phyloP scores from a whole-genome alignment of 2,329 filamentous ascomycete species.

The Cryphonectria japonica region DNA sequence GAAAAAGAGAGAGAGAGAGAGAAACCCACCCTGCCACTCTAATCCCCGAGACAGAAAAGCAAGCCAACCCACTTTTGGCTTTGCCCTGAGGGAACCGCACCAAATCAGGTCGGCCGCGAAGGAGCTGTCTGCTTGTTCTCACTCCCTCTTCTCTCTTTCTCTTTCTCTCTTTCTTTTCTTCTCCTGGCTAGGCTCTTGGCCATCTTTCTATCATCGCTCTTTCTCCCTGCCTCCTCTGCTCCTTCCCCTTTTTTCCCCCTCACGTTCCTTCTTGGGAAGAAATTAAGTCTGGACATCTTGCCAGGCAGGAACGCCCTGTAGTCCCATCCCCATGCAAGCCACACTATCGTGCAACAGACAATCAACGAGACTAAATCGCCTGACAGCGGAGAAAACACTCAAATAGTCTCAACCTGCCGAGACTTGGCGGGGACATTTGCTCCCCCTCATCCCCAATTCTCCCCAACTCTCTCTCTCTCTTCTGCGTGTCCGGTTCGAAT shows the following conservation, averaged over 20 bases:
- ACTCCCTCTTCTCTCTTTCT: not conserved
- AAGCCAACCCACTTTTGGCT: conserved; percentile 3
- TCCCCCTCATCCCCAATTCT: not conserved
- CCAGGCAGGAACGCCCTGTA: not conserved
- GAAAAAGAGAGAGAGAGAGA: not conserved
- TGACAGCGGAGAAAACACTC: not conserved
- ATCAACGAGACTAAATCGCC: not conserved
- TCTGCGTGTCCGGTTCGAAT: not conserved
- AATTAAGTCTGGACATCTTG: not conserved
- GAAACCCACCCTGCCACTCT: not conserved
- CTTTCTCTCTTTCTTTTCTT: not conserved
- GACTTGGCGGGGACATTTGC: not conserved
- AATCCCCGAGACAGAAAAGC: conserved; percentile 15
- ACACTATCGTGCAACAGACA: not conserved
- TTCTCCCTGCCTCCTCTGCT: not conserved
- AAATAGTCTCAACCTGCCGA: conserved; percentile 2
- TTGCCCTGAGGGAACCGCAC: not conserved
- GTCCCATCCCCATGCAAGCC: not conserved
- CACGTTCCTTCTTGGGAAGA: not conserved
- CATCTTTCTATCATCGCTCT: too few relatives aligned
- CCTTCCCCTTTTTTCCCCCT: not conserved
- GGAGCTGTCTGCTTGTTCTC: not conserved
- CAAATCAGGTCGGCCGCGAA: not conserved
- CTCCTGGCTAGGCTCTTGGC: not conserved
- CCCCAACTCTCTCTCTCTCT: not conserved